Evolutionary conservation across 2,329 filamentous ascomycete genomes (phyloP).

Genomic region (Neurospora crassa): DNA sequence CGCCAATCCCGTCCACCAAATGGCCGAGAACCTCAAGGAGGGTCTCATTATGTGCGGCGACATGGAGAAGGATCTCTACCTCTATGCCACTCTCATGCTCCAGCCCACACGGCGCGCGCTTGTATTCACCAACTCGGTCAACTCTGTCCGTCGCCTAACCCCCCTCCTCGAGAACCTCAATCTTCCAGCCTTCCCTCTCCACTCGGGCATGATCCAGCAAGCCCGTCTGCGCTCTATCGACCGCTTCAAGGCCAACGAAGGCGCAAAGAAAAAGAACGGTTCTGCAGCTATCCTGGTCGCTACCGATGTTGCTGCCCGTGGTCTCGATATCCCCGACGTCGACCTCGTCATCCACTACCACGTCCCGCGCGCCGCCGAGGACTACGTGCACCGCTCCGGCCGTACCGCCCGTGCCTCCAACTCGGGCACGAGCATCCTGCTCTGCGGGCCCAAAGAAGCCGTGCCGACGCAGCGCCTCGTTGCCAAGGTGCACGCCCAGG

Average conservation of each 20-base stretch:
- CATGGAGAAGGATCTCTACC: slow-evolving; percentile 93
- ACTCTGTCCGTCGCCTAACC: slow-evolving; percentile 75
- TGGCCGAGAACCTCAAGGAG: slow-evolving; percentile 79
- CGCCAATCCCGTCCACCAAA: slow-evolving; percentile 78
- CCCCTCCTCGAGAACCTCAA: slow-evolving; percentile 77
- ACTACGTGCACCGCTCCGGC: slow-evolving; percentile 91
- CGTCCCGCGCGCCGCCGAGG: slow-evolving; percentile 80
- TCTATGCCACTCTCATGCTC: slow-evolving; percentile 79
- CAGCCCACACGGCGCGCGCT: slow-evolving; percentile 74
- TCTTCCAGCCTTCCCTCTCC: slow-evolving; percentile 66
- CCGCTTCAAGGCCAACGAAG: slow-evolving; percentile 62
- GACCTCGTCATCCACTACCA: slow-evolving; percentile 93
- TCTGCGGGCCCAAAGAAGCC: slow-evolving; percentile 89
- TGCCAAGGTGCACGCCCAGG: slow-evolving; percentile 71
- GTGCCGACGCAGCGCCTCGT: slow-evolving; percentile 73
- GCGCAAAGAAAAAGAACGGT: slow-evolving; percentile 23
- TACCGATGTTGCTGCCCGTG: slow-evolving; percentile 87
- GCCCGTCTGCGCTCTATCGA: slow-evolving; percentile 88
- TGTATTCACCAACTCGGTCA: slow-evolving; percentile 94
- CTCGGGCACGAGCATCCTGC: slow-evolving; percentile 71
- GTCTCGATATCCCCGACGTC: slow-evolving; percentile 85
- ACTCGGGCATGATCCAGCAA: slow-evolving; percentile 94
- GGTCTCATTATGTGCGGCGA: slow-evolving; percentile 85
- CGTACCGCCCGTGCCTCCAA: slow-evolving; percentile 79
- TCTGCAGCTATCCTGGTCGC: slow-evolving; percentile 64